Base-by-base conservation (phyloP, 208 protist species). In the Wallacemonas sp. region DNA sequence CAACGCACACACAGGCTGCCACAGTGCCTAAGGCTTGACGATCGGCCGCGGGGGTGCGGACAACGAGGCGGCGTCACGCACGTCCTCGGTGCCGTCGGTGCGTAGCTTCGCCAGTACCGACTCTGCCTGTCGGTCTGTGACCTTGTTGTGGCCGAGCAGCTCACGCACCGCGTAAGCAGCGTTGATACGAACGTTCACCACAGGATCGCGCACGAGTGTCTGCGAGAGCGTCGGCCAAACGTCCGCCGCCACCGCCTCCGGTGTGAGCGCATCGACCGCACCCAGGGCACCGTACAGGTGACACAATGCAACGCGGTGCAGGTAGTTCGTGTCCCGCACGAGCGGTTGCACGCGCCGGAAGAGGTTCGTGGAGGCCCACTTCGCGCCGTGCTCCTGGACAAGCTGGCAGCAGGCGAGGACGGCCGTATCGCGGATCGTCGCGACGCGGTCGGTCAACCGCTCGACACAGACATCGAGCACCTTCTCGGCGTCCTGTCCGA, bases 171-270 rank as follows among this genome's bases (percentile, higher is more conserved):
- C 86, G 62, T 81, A 77, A 41, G 85, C 87, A 8, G 87, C 84
- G 63, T 88, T 89, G 39, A 93, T 52, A 0, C 90, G 90, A 57
- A 95, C 90, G 62, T 95, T 95, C 3, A 83, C 70, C n/a, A 95
- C 83, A 0, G 63, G 50, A 50, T 95, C 90, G 27, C 73, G 66
- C 50, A 71, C 72, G 33, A 95, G 75, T 55, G 77, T 71, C 44
- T 79, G 60, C 15, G 64, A 46, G 13, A 95, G 63, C 24, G 79
- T 78, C 6, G 86, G 89, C 78, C 85, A 90, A 52, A 92, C 77
- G 33, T 65, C 62, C 10, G 73, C 67, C 38, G 68, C 73, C 27
- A 76, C 82, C n/a, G 83, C 78, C 5, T 55, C 54, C 12, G 68
- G 46, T 60, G 90, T 87, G 38, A 95, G 76, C 15, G 53, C 52